Evolutionary conservation across 495 filamentous ascomycete species (phyloP).

Genomic region (Aspergillus olivimuriae): DNA sequence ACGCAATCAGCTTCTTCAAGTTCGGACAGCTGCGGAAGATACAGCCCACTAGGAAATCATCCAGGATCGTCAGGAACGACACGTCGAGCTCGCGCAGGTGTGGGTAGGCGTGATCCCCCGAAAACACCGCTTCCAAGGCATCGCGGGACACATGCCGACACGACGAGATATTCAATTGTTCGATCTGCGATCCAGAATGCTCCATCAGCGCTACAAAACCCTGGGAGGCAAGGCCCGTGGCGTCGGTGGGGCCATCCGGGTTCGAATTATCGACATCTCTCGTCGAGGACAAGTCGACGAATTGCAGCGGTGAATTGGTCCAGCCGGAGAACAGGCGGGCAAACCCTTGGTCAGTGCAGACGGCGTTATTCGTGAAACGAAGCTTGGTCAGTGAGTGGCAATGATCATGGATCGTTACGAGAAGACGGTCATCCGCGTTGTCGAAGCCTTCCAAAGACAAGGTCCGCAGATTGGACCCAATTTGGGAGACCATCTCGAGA

Average conservation of each 20-base stretch:
- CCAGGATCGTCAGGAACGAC: conserved; percentile 67
- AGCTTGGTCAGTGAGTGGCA: conserved; percentile 68
- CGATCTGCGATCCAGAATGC: conserved; percentile 64
- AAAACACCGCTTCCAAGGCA: conserved; percentile 67
- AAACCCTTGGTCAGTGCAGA: conserved; percentile 67
- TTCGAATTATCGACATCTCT: conserved; percentile 68
- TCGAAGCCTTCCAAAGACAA: conserved; percentile 62
- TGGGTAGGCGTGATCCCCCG: conserved; percentile 52
- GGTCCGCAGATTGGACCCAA: conserved; percentile 60
- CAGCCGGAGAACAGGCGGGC: conserved; percentile 64
- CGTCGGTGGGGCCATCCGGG: conserved; percentile 48
- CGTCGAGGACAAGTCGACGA: conserved; percentile 66
- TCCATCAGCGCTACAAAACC: conserved; percentile 76
- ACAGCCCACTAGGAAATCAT: conserved; percentile 64
- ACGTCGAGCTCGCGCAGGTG: conserved; percentile 65
- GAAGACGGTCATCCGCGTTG: conserved; percentile 52
- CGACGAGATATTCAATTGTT: conserved; percentile 62
- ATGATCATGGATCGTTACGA: conserved; percentile 57
- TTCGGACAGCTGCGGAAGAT: conserved; percentile 72
- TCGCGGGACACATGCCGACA: conserved; percentile 68
- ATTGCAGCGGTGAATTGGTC: conserved; percentile 61
- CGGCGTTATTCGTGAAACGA: conserved; percentile 66
- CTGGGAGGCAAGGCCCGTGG: conserved; percentile 61
- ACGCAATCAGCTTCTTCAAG: conserved; percentile 67
- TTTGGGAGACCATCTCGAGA: conserved; percentile 47